These are phyloP conservation scores for Esteya vermicola DNA, from an alignment of 2,329 filamentous ascomycete genomes.

Conservation along the genomic window DNA sequence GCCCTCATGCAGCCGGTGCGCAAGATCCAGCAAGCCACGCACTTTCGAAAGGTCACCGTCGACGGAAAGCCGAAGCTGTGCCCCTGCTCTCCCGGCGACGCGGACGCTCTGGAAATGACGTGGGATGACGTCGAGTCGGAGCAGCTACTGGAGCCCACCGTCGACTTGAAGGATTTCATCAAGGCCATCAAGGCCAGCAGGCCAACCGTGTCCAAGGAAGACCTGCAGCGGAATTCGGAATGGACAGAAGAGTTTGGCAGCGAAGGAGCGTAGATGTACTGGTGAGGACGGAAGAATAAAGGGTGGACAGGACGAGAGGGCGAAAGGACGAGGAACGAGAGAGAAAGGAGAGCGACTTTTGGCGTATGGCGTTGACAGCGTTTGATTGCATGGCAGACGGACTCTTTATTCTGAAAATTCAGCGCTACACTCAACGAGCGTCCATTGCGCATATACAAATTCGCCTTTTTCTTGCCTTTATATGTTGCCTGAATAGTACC, in stretches of 20 bases:
- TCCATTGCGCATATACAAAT: too few relatives aligned
- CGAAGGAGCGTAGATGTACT: conserved; percentile 59
- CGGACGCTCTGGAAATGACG: conserved; percentile 78
- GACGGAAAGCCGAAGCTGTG: conserved; percentile 59
- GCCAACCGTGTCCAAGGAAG: conserved; percentile 80
- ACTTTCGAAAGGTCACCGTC: conserved; percentile 80
- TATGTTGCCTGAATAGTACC: too few relatives aligned
- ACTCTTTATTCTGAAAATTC: too few relatives aligned
- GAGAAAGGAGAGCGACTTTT: too few relatives aligned
- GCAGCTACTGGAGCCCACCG: conserved; percentile 69
- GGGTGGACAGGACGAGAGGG: too few relatives aligned
- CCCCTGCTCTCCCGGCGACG: conserved; percentile 86
- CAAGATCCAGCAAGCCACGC: conserved; percentile 92
- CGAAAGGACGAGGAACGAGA: too few relatives aligned
- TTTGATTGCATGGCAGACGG: background rate
- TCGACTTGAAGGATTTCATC: conserved; percentile 83
- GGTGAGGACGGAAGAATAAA: too few relatives aligned
- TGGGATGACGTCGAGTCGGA: conserved; percentile 83
- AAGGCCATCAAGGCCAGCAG: conserved; percentile 79
- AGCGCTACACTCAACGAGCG: too few relatives aligned
- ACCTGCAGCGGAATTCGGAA: conserved; percentile 70
- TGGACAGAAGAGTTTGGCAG: conserved; percentile 97
- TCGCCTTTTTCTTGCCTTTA: too few relatives aligned
- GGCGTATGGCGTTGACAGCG: conserved; percentile 2
- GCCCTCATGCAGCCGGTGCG: conserved; percentile 94